These are phyloP conservation scores for Persicaria tinctoria DNA, from an alignment of 148 eudicot species.

Conservation along the genomic window DNA sequence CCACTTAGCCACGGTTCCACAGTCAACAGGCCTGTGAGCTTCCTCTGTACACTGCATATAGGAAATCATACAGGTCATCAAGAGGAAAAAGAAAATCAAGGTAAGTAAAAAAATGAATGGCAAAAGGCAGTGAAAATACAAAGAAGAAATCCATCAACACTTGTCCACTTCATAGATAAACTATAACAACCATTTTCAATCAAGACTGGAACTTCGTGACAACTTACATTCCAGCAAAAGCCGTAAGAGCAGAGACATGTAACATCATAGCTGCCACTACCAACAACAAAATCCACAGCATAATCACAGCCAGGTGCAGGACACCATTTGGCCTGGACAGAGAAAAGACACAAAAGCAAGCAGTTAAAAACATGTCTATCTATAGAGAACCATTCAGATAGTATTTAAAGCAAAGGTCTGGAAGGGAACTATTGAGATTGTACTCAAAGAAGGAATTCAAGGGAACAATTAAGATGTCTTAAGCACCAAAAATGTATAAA, in stretches of 20 bases:
- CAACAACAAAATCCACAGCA: slow-evolving; percentile 67
- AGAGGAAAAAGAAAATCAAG: background rate
- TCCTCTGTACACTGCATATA: slow-evolving; percentile 70
- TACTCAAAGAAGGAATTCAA: background rate
- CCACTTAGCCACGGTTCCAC: slow-evolving; percentile 83
- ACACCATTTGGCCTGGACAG: slow-evolving; percentile 73
- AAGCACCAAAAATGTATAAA: background rate
- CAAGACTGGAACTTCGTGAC: slow-evolving; percentile 1
- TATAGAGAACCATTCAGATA: background rate
- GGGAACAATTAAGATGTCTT: background rate
- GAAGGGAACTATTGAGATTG: background rate
- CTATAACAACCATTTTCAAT: background rate
- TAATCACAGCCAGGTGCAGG: slow-evolving; percentile 93
- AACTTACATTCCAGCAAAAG: slow-evolving; percentile 87
- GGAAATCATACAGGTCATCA: slow-evolving; percentile 1
- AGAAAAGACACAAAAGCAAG: background rate
- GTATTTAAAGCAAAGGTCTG: background rate
- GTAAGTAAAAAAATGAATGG: background rate
- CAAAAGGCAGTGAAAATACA: background rate
- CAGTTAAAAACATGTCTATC: background rate
- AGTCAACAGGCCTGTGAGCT: slow-evolving; percentile 92
- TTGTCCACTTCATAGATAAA: background rate
- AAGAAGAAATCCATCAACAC: background rate
- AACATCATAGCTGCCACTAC: slow-evolving; percentile 72
- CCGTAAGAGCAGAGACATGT: slow-evolving; percentile 63